Percentiles rank a stretch among this genome's conserved stretches.
Conservation (phyloP, 2,329 filamentous ascomycete species). For the Zymoseptoria tritici region DNA sequence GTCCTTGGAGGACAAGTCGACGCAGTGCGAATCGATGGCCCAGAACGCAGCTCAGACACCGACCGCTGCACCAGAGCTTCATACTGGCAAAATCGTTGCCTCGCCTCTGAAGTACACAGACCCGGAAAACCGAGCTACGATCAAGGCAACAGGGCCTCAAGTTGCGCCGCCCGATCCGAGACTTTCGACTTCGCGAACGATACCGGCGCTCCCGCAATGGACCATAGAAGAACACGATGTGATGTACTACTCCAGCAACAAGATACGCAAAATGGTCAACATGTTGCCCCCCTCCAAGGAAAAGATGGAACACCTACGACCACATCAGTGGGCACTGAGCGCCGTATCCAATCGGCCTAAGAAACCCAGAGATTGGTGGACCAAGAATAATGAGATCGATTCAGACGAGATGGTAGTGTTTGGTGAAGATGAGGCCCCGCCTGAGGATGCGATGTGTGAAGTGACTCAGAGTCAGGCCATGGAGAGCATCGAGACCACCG, state of each 20-base stretch:
- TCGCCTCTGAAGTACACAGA: not conserved
- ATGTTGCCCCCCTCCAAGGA: not conserved
- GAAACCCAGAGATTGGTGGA: not conserved
- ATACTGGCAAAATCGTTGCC: not conserved
- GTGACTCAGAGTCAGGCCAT: not conserved
- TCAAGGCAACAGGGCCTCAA: not conserved
- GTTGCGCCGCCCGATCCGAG: not conserved
- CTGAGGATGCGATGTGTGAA: not conserved
- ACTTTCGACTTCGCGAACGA: not conserved
- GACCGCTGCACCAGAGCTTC: not conserved
- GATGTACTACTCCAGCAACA: not conserved
- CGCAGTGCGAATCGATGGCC: not conserved
- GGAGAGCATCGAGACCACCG: not conserved
- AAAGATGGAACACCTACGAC: not conserved
- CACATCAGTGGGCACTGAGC: not conserved
- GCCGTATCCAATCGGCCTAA: not conserved
- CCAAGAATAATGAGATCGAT: not conserved
- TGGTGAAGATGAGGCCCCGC: not conserved
- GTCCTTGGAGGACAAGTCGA: not conserved
- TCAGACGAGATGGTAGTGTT: not conserved
- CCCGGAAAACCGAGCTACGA: not conserved
- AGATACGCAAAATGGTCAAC: not conserved
- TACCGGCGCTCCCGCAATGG: not conserved
- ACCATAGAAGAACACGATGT: not conserved
- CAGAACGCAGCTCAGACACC: too few relatives aligned